Evolutionary conservation across 345 rosid genomes (phyloP), one percentile per base, ranked within the genome.

Genomic region (Pugionium cornutum): DNA sequence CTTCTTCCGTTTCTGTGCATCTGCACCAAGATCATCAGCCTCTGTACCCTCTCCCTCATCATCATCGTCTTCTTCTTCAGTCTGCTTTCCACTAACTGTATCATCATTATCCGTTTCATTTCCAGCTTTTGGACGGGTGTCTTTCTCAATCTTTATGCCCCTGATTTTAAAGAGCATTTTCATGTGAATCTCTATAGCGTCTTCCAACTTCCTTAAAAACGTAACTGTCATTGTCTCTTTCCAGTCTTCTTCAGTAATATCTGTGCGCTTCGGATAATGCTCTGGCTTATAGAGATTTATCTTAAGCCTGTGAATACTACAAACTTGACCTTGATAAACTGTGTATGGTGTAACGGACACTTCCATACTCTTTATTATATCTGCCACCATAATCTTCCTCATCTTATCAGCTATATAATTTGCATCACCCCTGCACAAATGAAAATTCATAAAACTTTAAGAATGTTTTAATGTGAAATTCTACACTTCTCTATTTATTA

Each of bases 161-260:
- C 80, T 88, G 11, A 90, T 94, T 77, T 48, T 85, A 37, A 76
- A 59, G 44, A 88, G 89, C 83, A 94, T 76, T 42, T 58, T 49
- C 53, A 90, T 56, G 70, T 90, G 95, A 66, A 28, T 88, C 71
- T 88, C 86, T 62, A 90, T 83, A 46, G 96, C 89, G 72, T 94
- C 99, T 80, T 94, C 99, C 79, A 94, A 74, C 66, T 81, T 89
- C 79, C 97, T 88, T 72, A 84, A 58, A 81, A 78, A 94, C 34
- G 33, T 57, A 56, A 69, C 73, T 42, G 64, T 71, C 54, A 94
- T 75, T 11, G 83, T 79, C 64, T 88, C 87, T 61, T 74, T 74
- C 85, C 97, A 94, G 72, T 86, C 84, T 55, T 81, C 72, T 33
- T 73, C 64, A 7, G 88, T 61, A 52, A 83, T 67, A 59, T 79